phyloP scores from a whole-genome alignment of 805 yeast genomes.

The Kregervanrija delftensis region DNA sequence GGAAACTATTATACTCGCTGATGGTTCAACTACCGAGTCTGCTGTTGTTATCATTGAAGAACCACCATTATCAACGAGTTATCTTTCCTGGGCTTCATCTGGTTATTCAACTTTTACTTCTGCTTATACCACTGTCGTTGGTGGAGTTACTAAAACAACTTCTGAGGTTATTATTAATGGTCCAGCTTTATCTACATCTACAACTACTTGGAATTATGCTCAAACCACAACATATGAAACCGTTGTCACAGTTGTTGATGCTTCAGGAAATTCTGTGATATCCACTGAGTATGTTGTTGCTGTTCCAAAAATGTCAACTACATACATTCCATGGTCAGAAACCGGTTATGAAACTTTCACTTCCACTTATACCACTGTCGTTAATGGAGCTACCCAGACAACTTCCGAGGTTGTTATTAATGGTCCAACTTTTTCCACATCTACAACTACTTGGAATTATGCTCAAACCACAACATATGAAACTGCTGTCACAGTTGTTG shows the following conservation, averaged over 20 bases:
- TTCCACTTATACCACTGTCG: neutral
- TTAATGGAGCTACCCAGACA: neutral
- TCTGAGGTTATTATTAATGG: slow-evolving; percentile 2
- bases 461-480: neutral
- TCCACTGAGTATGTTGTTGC: no score
- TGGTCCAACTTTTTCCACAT: slow-evolving; percentile 1
- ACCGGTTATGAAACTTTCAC: neutral
- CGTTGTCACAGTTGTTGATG: neutral
- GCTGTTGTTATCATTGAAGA: neutral
- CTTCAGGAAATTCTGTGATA: no score
- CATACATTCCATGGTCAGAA: neutral
- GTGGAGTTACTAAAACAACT: neutral
- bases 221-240: neutral
- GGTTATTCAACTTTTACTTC: neutral
- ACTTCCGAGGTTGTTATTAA: slow-evolving; percentile 2
- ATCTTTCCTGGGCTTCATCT: neutral
- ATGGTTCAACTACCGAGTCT: neutral
- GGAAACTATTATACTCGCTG: neutral
- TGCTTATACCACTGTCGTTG: neutral
- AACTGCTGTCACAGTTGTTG: neutral
- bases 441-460: neutral
- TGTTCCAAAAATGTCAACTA: neutral
- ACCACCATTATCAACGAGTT: neutral
- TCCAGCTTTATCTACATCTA: neutral
- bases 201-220: neutral